Evolutionary conservation across 2,329 filamentous ascomycete species (phyloP).

Genomic region (Incumbomyces delicatus): DNA sequence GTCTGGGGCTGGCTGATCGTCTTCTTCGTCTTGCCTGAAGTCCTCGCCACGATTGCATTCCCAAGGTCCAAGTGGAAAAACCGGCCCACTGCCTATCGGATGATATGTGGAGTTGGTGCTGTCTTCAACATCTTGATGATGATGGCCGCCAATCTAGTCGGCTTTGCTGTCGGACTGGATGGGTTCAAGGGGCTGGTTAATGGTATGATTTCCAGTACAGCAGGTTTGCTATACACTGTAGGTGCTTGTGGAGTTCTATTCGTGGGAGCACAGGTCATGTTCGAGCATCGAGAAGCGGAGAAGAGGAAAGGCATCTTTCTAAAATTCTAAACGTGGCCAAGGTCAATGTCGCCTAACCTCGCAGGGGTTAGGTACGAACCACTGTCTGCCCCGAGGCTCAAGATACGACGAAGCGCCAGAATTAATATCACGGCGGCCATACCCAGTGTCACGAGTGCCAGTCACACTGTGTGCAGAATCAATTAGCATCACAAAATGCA

Average conservation of each 20-base stretch:
- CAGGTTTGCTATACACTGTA: constrained; percentile 64
- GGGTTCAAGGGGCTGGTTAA: constrained; percentile 67
- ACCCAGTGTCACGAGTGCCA: no score
- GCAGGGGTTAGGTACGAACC: no score
- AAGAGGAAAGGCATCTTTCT: constrained; percentile 68
- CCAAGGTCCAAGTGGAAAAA: constrained; percentile 62
- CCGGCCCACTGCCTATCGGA: constrained; percentile 62
- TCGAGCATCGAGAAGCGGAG: constrained; percentile 82
- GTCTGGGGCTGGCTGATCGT: constrained; percentile 97
- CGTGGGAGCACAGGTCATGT: constrained; percentile 86
- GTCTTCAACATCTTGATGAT: constrained; percentile 86
- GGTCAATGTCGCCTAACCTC: no score
- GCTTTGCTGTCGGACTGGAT: constrained; percentile 86
- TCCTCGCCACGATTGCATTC: constrained; percentile 62
- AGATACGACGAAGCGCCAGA: no score
- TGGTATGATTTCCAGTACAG: constrained; percentile 66
- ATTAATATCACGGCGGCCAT: no score
- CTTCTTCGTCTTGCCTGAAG: constrained; percentile 84
- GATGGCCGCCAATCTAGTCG: constrained; percentile 89
- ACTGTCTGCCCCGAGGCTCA: no score
- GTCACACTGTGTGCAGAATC: no score
- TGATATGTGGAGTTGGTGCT: constrained; percentile 69
- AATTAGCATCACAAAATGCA: no score
- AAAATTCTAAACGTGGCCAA: constrained; percentile 44
- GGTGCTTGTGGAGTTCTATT: constrained; percentile 67